phyloP scores from a whole-genome alignment of 1,284 basidiomycete genomes.

The Papiliotrema nemorosa region DNA sequence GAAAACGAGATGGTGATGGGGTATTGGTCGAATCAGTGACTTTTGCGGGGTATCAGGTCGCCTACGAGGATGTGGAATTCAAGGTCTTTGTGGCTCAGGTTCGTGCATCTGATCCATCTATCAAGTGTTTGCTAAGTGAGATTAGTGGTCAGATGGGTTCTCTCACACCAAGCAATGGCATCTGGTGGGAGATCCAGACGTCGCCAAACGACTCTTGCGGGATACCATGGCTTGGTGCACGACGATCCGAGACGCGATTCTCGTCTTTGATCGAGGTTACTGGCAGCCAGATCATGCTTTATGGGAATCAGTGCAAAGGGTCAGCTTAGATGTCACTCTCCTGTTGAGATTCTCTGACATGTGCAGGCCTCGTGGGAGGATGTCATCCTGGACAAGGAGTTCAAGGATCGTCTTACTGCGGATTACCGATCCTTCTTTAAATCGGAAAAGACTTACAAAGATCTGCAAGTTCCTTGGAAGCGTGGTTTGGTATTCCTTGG shows the following conservation, averaged over 20 bases:
- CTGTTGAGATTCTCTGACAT: not conserved
- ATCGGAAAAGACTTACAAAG: constrained; percentile 65
- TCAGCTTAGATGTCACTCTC: constrained; percentile 40
- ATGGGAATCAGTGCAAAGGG: constrained; percentile 67
- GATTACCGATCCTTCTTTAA: constrained; percentile 74
- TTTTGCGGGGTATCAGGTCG: constrained; percentile 26
- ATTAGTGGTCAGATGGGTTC: constrained; percentile 22
- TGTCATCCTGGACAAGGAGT: constrained; percentile 67
- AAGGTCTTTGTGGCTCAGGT: constrained; percentile 27
- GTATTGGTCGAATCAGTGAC: constrained; percentile 10
- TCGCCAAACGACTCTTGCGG: constrained; percentile 57
- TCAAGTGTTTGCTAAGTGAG: not conserved
- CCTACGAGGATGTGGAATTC: constrained; percentile 18
- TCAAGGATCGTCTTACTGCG: constrained; percentile 64
- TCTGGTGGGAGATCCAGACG: constrained; percentile 52
- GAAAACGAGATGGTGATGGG: constrained; percentile 27
- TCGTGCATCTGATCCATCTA: constrained; percentile 6
- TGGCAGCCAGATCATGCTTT: constrained; percentile 64
- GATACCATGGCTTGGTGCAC: constrained; percentile 56
- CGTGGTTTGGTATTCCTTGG: constrained; percentile 46
- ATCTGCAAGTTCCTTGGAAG: constrained; percentile 76
- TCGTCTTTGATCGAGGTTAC: constrained; percentile 66
- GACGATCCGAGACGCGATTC: constrained; percentile 63
- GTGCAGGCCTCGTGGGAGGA: constrained; percentile 38
- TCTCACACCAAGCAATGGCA: constrained; percentile 24